Conservation (phyloP, 2,329 filamentous ascomycete genomes). For the Xylariaceae sp. region DNA sequence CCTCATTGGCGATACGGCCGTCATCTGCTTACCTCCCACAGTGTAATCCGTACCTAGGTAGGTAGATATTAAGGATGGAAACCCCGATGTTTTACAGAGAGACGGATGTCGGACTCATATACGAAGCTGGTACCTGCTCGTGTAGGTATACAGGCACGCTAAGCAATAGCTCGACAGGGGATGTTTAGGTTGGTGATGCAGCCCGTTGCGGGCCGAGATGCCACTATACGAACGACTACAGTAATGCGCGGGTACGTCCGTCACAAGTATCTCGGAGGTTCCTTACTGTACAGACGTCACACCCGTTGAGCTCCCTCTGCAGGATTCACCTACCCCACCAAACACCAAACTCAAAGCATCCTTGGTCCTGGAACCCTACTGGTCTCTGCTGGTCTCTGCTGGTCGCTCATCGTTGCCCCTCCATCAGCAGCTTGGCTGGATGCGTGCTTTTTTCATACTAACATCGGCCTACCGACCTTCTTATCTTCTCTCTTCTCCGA, state of each 20-base stretch:
- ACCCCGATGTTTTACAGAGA: background rate
- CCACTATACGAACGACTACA: too few species aligned
- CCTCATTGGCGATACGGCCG: background rate
- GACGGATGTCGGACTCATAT: background rate
- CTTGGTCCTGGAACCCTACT: background rate
- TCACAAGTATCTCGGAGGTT: background rate
- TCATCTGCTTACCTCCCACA: background rate
- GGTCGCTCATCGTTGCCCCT: slow-evolving; percentile 18
- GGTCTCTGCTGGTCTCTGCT: background rate
- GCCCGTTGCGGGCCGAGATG: background rate
- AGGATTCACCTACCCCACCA: slow-evolving; percentile 20
- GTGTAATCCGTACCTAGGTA: background rate
- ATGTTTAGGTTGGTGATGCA: background rate
- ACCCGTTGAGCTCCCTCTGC: background rate
- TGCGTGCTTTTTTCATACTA: slow-evolving; percentile 25
- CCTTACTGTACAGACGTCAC: background rate
- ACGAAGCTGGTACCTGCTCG: background rate
- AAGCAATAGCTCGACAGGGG: background rate
- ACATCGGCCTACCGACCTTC: slow-evolving; percentile 10
- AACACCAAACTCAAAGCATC: slow-evolving; percentile 1
- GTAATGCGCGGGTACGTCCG: too few species aligned
- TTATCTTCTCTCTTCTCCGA: slow-evolving; percentile 10
- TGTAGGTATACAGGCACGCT: background rate
- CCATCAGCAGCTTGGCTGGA: slow-evolving; percentile 20
- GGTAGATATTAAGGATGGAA: background rate